A percentile compares a stretch with the other conserved stretches of the same genome.
phyloP scores from a whole-genome alignment of 2,329 filamentous ascomycete species.

The Epicoccum sorghinum region DNA sequence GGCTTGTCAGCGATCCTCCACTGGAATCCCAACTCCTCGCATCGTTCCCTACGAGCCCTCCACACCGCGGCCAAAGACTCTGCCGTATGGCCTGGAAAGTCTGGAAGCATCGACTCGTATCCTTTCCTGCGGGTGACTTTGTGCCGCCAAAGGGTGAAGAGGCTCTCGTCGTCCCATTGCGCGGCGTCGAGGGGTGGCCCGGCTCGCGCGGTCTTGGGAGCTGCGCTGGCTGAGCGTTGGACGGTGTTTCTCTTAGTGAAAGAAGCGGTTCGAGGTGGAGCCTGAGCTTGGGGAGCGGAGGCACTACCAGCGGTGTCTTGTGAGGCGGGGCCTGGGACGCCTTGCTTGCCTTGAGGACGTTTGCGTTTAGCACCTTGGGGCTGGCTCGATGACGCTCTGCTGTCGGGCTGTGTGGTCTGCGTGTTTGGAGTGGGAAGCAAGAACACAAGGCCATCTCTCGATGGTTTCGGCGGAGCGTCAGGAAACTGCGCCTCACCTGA shows the following conservation, averaged over 20 bases:
- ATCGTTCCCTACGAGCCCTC: no score
- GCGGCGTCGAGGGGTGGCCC: background rate
- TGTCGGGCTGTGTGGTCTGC: no score
- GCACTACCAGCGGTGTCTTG: no score
- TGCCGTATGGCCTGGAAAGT: background rate
- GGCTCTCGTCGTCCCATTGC: slow-evolving; percentile 2
- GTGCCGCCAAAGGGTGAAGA: slow-evolving; percentile 2
- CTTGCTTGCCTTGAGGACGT: no score
- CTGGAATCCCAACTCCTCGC: background rate
- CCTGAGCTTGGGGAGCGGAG: no score
- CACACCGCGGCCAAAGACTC: background rate
- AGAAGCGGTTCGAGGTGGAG: no score
- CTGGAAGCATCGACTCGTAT: background rate
- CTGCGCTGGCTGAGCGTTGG: background rate
- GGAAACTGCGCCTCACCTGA: background rate
- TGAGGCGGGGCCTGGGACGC: no score
- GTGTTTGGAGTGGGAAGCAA: no score
- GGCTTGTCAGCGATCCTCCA: slow-evolving; percentile 7
- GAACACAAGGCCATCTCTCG: background rate
- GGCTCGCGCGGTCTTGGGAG: background rate
- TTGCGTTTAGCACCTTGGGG: no score
- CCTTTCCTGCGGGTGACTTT: slow-evolving; percentile 11
- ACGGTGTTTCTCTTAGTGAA: background rate
- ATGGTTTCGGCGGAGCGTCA: background rate
- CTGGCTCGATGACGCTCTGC: no score